Evolutionary conservation across 192 early-diverging fungal genomes (phyloP).

Genomic region (Mortierella hygrophila): DNA sequence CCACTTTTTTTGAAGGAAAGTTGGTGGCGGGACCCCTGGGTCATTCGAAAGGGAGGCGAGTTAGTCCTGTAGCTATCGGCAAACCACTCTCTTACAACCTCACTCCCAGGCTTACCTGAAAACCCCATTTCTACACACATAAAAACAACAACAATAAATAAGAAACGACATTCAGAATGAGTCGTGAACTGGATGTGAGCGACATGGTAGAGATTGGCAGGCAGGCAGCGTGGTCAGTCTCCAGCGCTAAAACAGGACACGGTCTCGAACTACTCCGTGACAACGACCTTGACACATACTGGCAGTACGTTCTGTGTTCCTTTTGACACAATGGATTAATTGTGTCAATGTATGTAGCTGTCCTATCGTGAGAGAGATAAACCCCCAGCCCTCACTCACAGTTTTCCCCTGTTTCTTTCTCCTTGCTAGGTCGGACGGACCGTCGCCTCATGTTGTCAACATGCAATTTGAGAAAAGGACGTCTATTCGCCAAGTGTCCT

Average conservation of each 20-base stretch:
- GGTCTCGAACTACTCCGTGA: conserved; percentile 76
- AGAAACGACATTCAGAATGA: neutral
- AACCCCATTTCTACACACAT: neutral
- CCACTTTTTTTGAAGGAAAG: neutral
- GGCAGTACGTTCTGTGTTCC: conserved; percentile 72
- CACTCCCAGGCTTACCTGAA: neutral
- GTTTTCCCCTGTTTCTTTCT: neutral
- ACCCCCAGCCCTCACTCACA: neutral
- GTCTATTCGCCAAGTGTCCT: conserved; percentile 68
- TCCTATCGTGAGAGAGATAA: too few relatives aligned
- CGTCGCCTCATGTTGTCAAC: conserved; percentile 81
- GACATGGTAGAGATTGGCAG: conserved; percentile 71
- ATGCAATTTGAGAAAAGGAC: conserved; percentile 77
- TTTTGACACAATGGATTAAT: neutral
- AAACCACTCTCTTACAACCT: neutral
- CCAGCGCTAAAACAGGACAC: conserved; percentile 71
- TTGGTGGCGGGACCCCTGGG: neutral
- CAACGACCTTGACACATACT: conserved; percentile 78
- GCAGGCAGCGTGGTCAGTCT: conserved; percentile 76
- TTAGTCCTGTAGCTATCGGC: neutral
- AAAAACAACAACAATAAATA: neutral
- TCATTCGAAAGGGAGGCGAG: neutral
- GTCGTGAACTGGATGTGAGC: conserved; percentile 28
- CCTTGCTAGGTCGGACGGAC: conserved; percentile 74
- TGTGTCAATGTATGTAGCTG: neutral